Evolutionary conservation across 495 filamentous ascomycete genomes (phyloP), one percentile per base, ranked within the genome.

Genomic region (Aspergillus heteromorphus): DNA sequence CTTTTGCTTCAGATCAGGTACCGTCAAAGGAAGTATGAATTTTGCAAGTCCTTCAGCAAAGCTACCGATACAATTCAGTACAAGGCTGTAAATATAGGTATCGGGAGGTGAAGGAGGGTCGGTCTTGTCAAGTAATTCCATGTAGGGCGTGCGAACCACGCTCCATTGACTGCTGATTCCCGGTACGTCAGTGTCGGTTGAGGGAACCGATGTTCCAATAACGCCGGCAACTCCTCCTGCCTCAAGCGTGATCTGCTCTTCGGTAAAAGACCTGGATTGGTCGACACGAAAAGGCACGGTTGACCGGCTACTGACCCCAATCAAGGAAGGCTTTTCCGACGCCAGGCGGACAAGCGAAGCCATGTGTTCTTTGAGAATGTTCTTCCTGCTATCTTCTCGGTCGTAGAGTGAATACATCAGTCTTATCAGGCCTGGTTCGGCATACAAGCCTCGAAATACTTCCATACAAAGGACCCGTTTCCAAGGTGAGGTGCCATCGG

Each of bases 121-220:
- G 2, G 83, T 77, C 66, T 98, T 98, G 71, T 98, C 93, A 10
- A 97, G 81, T 47, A 95, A 87, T 53, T 98, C 93, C 36, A 97
- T 87, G 65, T 91, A 97, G 20, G 92, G 85, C 17, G 89, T 89
- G 50, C 89, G 79, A 60, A 95, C 82, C 18, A 86, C 78, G 73
- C 95, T 97, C 92, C 91, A 97, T 60, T 92, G 86, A 23, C 74
- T 82, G 67, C 90, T 95, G 60, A 98, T 89, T 6, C 89, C 93
- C 40, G 77, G 65, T 0, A 82, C 82, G 57, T 81, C 86, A 30
- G 77, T 73, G 18, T 85, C 84, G 34, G 79, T 81, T 4, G 82
- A 75, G 11, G 80, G 70, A n/a, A 89, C 87, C 25, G 86, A 79
- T 40, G 87, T 81, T 40, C 87, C 85, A 65, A 97, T 92, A 23